Evolutionary conservation across 345 rosid species (phyloP).

Genomic region (Balakata baccata): DNA sequence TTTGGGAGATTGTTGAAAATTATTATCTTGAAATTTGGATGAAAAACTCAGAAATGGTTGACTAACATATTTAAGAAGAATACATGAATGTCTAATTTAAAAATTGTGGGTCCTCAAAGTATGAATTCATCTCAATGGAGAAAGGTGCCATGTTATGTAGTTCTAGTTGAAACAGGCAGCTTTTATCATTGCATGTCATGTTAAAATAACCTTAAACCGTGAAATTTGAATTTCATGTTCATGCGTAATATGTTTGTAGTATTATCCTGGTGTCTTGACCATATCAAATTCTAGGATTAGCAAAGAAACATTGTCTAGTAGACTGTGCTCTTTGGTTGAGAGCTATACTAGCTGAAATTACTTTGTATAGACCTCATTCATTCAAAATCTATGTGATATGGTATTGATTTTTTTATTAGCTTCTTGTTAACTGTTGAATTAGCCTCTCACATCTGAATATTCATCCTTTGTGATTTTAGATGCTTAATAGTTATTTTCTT

Average conservation of each 20-base stretch:
- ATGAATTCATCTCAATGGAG: no score
- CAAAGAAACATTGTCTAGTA: neutral
- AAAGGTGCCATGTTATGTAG: no score
- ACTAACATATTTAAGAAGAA: no score
- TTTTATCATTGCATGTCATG: neutral
- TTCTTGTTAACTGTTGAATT: neutral
- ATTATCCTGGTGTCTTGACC: neutral
- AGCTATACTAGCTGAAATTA: neutral
- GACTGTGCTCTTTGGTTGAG: neutral
- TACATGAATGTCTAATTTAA: no score
- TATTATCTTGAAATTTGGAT: neutral
- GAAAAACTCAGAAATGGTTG: neutral
- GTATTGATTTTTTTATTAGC: neutral
- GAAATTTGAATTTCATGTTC: neutral
- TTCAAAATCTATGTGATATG: neutral
- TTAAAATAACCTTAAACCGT: neutral
- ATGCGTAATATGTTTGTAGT: no score
- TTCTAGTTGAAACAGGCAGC: no score
- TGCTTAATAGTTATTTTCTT: no score
- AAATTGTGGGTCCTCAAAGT: no score
- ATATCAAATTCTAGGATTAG: neutral
- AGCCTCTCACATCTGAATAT: neutral
- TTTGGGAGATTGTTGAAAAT: neutral
- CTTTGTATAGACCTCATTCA: neutral
- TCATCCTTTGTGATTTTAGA: neutral